Percentiles rank a stretch among this genome's conserved stretches.
phyloP scores from a whole-genome alignment of 352 stramenopile species.

The Phytophthora kernoviae region DNA sequence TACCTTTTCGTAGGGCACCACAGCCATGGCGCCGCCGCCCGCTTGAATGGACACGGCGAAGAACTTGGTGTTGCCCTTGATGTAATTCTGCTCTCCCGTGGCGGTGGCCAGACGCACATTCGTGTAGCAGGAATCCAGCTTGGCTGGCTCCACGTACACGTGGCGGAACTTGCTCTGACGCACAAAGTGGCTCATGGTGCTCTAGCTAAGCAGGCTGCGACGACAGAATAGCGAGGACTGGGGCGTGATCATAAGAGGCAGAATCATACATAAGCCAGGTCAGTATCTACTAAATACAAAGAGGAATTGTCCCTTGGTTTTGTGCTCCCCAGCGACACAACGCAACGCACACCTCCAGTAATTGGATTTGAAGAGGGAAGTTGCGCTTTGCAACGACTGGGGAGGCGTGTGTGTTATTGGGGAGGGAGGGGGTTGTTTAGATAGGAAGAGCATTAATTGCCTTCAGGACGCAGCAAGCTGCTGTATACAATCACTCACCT shows the following conservation, averaged over 20 bases:
- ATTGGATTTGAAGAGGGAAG: no score
- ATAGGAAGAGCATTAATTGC: neutral
- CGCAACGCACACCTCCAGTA: no score
- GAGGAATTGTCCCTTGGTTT: neutral
- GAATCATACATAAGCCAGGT: constrained; percentile 1
- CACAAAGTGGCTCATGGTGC: constrained; percentile 94
- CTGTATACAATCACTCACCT: constrained; percentile 1
- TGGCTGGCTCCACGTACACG: constrained; percentile 97
- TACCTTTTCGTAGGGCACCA: constrained; percentile 94
- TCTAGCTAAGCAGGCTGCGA: no score
- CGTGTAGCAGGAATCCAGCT: constrained; percentile 92
- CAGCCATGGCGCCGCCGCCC: constrained; percentile 90
- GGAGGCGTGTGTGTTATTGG: no score
- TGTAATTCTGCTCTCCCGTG: constrained; percentile 99
- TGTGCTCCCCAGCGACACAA: no score
- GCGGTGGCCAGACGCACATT: constrained; percentile 95
- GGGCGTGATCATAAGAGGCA: no score
- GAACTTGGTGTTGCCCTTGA: constrained; percentile 99
- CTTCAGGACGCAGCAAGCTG: no score
- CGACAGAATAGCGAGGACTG: constrained; percentile 11
- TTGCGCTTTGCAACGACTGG: no score
- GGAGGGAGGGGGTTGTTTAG: no score
- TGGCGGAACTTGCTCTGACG: constrained; percentile 98
- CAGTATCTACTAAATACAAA: neutral
- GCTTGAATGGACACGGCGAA: constrained; percentile 96